Conservation (phyloP, 2,329 filamentous ascomycete species). For the Dactylellina leptospora region DNA sequence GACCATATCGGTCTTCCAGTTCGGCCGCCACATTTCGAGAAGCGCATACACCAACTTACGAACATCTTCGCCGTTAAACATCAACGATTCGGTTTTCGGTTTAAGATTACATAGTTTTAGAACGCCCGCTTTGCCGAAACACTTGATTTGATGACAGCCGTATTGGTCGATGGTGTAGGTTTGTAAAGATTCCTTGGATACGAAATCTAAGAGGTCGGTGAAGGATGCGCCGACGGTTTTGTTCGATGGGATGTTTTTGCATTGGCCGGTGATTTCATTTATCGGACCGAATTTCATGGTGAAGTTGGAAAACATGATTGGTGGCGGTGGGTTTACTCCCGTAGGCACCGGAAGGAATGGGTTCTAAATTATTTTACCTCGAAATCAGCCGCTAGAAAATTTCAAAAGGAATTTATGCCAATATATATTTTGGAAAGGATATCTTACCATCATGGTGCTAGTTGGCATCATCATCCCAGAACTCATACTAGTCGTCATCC, state of each 20-base stretch:
- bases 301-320: no score
- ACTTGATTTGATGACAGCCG: conserved; percentile 31
- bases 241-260: neutral
- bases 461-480: no score
- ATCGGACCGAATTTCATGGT: neutral
- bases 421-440: neutral
- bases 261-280: neutral
- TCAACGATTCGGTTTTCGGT: conserved; percentile 2
- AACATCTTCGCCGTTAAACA: neutral
- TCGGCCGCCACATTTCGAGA: conserved; percentile 6
- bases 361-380: no score
- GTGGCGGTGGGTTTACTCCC: no score
- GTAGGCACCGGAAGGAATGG: no score
- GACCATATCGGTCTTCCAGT: conserved; percentile 10
- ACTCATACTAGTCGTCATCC: neutral
- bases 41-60: neutral
- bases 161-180: conserved; percentile 21
- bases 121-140: conserved; percentile 18
- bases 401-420: no score
- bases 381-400: no score
- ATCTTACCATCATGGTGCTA: neutral
- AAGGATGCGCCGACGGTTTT: neutral
- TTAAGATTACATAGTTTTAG: conserved; percentile 35
- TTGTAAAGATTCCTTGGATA: neutral
- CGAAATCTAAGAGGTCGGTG: conserved; percentile 8